Conservation (phyloP, 257 asterid species). For the Solanum lycopersicoides region DNA sequence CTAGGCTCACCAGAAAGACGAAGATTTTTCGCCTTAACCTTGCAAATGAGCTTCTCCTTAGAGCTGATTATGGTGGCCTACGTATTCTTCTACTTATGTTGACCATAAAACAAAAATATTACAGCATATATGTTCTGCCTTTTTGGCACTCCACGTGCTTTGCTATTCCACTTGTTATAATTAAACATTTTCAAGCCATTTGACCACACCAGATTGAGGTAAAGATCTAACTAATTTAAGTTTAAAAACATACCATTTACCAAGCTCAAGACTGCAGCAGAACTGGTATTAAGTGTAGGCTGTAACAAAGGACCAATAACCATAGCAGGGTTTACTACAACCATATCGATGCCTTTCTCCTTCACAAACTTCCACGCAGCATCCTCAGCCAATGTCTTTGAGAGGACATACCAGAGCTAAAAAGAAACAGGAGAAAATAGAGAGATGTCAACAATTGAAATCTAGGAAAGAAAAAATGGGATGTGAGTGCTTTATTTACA, state of each 20-base stretch:
- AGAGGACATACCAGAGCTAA: conserved; percentile 70
- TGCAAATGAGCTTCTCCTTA: background rate
- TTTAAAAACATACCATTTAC: conserved; percentile 40
- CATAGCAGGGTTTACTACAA: conserved; percentile 58
- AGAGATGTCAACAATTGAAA: background rate
- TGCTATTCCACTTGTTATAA: background rate
- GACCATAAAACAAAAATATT: background rate
- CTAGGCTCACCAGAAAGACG: background rate
- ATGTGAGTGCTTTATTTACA: background rate
- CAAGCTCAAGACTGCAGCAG: conserved; percentile 48
- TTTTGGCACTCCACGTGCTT: background rate
- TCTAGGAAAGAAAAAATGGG: background rate
- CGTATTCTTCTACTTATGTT: background rate
- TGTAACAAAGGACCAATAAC: conserved; percentile 75
- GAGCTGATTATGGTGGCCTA: background rate
- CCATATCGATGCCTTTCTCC: conserved; percentile 69
- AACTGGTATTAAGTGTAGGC: conserved; percentile 68
- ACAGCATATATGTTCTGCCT: background rate
- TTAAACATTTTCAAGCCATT: background rate
- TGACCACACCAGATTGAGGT: background rate
- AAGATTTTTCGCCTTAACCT: background rate
- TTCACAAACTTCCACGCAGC: conserved; percentile 76
- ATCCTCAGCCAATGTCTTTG: conserved; percentile 76
- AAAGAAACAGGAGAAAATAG: background rate
- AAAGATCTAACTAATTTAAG: background rate